Evolutionary conservation across 73 alveolate species (phyloP), one percentile per base, ranked within the genome.

Genomic region (Diophrys sp.): DNA sequence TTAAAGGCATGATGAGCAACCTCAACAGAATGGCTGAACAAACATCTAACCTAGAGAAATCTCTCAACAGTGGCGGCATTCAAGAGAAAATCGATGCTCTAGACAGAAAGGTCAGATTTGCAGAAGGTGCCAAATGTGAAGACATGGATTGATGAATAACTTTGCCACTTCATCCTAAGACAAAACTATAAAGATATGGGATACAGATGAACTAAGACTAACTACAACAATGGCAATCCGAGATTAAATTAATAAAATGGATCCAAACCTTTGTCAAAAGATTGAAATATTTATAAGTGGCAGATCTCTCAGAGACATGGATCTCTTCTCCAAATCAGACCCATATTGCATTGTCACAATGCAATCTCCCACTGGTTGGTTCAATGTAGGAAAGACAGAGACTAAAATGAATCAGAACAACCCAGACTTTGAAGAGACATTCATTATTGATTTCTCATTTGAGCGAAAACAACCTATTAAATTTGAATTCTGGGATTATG

Each of bases 401-500:
- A 74, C 53, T 70, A 80, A 80, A n/a, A 32, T 77, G 23, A 89
- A 90, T 73, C 83, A 87, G 70, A 84, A 91, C 14, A 88, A 91
- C 80, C 96, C 96, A 23, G 90, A 88, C 56, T 87, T 92, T 74
- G 81, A 77, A n/a, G 88, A 79, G 67, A 62, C 93, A 68, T 78
- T 88, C 83, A 74, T 54, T 24, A 33, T 93, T 0, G 89, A 90
- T 54, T 91, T 84, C 74, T 77, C 32, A 71, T 89, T 93, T 53
- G 96, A 93, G 71, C 74, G 73, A 56, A 82, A 86, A 34, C 77
- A 89, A 74, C 70, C 56, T 31, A 56, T 85, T 5, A 85, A 85
- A 81, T 75, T 85, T 54, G 89, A 85, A 25, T 82, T 85, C 0
- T 79, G 53, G 77, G 89, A 85, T 53, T 31, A 29, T 33, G 85